phyloP scores from a whole-genome alignment of 345 rosid genomes.

The Ceriops tagal region DNA sequence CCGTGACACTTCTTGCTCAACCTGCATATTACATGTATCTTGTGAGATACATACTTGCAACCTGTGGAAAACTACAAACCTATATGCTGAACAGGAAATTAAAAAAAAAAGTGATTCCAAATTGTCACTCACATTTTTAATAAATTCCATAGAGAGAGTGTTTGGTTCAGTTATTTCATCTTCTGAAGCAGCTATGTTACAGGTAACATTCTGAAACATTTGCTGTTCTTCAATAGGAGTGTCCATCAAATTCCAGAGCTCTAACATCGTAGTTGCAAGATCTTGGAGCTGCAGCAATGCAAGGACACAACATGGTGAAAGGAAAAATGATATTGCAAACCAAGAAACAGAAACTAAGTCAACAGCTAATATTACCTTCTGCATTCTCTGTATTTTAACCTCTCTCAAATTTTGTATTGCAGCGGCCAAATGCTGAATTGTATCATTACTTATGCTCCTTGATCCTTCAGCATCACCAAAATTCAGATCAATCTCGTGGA shows the following conservation, averaged over 20 bases:
- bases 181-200: slow-evolving; percentile 50
- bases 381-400: slow-evolving; percentile 83
- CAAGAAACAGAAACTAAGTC: neutral
- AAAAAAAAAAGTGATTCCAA: too few species aligned
- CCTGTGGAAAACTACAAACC: neutral
- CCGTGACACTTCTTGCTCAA: slow-evolving; percentile 60
- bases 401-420: slow-evolving; percentile 53
- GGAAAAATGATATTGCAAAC: neutral
- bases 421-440: slow-evolving; percentile 48
- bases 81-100: neutral
- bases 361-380: slow-evolving; percentile 44
- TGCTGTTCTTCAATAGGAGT: slow-evolving; percentile 60
- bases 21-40: slow-evolving; percentile 24
- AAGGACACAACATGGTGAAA: neutral
- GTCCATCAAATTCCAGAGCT: slow-evolving; percentile 72
- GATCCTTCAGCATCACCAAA: slow-evolving; percentile 50
- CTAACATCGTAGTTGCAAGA: slow-evolving; percentile 54
- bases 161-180: slow-evolving; percentile 50
- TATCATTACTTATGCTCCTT: slow-evolving; percentile 50
- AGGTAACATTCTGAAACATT: slow-evolving; percentile 47
- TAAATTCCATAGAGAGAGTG: slow-evolving; percentile 46
- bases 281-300: slow-evolving; percentile 29
- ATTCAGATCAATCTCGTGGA: slow-evolving; percentile 54
- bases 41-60: neutral
- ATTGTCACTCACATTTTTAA: slow-evolving; percentile 45